phyloP scores from a whole-genome alignment of 2,329 filamentous ascomycete genomes.

The Aspergillus sp. region DNA sequence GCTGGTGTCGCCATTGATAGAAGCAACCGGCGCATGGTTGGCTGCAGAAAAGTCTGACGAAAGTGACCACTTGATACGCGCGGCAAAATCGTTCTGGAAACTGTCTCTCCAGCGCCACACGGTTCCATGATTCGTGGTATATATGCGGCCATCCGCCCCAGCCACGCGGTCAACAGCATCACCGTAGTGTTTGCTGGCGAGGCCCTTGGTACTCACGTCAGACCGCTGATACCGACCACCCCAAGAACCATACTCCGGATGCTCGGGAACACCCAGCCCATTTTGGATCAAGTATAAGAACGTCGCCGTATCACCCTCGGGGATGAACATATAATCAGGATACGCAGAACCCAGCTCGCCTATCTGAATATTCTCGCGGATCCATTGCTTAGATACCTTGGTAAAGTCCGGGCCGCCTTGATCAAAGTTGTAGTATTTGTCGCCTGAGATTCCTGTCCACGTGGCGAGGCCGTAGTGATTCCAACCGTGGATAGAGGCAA shows the following conservation, averaged over 20 bases:
- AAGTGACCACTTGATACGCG: conserved; percentile 48
- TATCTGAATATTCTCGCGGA: conserved; percentile 55
- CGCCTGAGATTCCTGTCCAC: conserved; percentile 58
- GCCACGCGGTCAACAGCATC: conserved; percentile 36
- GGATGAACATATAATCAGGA: conserved; percentile 50
- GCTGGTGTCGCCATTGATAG: conserved; percentile 6
- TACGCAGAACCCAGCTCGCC: conserved; percentile 49
- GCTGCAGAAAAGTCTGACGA: conserved; percentile 8
- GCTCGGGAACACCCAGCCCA: conserved; percentile 38
- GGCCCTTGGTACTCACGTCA: conserved; percentile 11
- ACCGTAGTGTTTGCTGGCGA: conserved; percentile 24
- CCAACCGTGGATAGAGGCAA: conserved; percentile 56
- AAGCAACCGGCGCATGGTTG: conserved; percentile 15
- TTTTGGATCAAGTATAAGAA: conserved; percentile 45
- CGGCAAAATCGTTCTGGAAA: conserved; percentile 53
- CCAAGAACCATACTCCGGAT: conserved; percentile 44
- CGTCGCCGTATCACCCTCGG: conserved; percentile 50
- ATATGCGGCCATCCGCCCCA: conserved; percentile 32
- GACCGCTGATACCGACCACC: conserved; percentile 38
- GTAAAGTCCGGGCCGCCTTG: conserved; percentile 50
- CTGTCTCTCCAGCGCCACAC: conserved; percentile 54
- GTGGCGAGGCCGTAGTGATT: conserved; percentile 55
- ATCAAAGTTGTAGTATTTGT: conserved; percentile 48
- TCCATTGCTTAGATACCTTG: conserved; percentile 52
- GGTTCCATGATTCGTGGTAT: conserved; percentile 46